Evolutionary conservation across 2,329 filamentous ascomycete genomes (phyloP), one percentile per base, ranked within the genome.

Genomic region (Ascomycota sp.): DNA sequence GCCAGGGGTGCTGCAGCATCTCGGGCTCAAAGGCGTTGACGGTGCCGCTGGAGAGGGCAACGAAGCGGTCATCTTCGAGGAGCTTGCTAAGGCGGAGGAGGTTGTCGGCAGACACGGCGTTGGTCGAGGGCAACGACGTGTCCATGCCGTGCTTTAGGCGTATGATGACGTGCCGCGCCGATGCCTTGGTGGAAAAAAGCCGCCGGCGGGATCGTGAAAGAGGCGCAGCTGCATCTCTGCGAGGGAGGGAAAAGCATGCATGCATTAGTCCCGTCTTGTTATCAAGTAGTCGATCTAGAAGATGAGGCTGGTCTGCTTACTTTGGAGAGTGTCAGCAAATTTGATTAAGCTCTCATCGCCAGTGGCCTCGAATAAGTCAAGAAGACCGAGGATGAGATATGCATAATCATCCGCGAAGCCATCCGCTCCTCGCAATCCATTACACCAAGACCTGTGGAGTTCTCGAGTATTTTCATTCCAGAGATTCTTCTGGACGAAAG

Each of bases 101-200:
- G 45, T 95, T 95, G 11, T 69, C 65, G 0, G 81, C 79, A n/a
- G 78, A 77, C 5, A 86, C 68, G 24, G 81, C 82, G 46, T 98
- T 98, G 30, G 80, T 77, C 0, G 82, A 89, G 1, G 89, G 89
- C 35, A 89, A 76, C 2, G 82, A 75, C 5, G 81, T 81, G 50
- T 98, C 89, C 66, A 94, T 94, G 38, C 83, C 89, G 37, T 91
- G 82, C 53, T 98, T 98, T 29, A 94, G 66, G 17, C 86, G 75
- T 35, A 95, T 68, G 34, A 94, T 75, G 20, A 76, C 65, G 42
- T 83, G 70, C 1, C 71, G 57, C 8, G 75, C 70, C 25, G 63
- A 52, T 9, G 59, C 54, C 4, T 63, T 55, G 2, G 77, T 83
- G 4, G 72, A 74, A 55, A 79, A 61, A 86, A 89, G 21, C 67